Conservation (phyloP, 768 basidiomycete species). For the Tulasnella sp. region DNA sequence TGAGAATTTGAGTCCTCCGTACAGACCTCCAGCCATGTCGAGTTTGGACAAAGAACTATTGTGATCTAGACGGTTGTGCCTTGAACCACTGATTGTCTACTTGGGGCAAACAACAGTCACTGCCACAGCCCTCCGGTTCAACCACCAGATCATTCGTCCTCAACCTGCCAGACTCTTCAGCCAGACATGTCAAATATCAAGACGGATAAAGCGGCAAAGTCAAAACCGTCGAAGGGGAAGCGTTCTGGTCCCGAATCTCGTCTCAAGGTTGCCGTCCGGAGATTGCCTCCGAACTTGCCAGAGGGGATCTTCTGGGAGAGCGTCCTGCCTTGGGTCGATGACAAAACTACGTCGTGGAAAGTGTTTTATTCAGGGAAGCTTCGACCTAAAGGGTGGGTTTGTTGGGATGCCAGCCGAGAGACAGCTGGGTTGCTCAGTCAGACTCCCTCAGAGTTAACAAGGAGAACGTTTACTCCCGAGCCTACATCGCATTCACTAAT, state of each 20-base stretch:
- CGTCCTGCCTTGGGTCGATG: slow-evolving; percentile 70
- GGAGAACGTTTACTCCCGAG: slow-evolving; percentile 76
- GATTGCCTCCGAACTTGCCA: slow-evolving; percentile 84
- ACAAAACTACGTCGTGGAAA: slow-evolving; percentile 60
- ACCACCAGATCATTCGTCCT: background rate
- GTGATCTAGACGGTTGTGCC: background rate
- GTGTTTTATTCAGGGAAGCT: slow-evolving; percentile 55
- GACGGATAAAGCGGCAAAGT: background rate
- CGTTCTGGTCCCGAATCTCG: slow-evolving; percentile 1
- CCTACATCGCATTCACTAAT: slow-evolving; percentile 81
- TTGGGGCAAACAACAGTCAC: background rate
- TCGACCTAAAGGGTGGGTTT: slow-evolving; percentile 45
- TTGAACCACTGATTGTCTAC: background rate
- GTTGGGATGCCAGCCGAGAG: too few relatives aligned
- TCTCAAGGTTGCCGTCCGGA: slow-evolving; percentile 76
- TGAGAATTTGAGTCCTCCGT: slow-evolving; percentile 78
- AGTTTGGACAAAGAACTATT: background rate
- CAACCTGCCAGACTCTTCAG: background rate
- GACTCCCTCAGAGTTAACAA: slow-evolving; percentile 49
- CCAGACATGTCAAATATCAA: background rate
- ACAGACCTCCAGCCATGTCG: slow-evolving; percentile 47
- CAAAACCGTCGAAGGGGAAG: background rate
- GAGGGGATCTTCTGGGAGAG: slow-evolving; percentile 92
- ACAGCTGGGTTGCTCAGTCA: background rate
- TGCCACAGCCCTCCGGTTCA: background rate